Percentiles rank a stretch among this genome's conserved stretches.
Evolutionary conservation across 108 stramenopile species (phyloP).

Genomic region (Asterionellopsis glacialis): DNA sequence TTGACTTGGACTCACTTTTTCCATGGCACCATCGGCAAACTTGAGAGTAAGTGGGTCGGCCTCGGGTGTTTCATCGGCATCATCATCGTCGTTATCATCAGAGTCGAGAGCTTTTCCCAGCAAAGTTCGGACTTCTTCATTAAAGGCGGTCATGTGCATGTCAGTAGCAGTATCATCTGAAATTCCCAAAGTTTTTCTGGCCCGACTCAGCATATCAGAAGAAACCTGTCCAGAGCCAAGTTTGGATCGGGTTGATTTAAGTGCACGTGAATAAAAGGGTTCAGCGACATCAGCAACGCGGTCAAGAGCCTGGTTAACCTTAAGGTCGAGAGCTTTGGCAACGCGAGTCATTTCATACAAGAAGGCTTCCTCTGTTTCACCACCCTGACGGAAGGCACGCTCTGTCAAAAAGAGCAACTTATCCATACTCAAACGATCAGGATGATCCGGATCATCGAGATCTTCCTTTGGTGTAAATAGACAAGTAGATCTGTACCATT

Average conservation of each 20-base stretch:
- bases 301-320: constrained; percentile 32
- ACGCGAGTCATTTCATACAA: constrained; percentile 77
- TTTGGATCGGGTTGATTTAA: constrained; percentile 63
- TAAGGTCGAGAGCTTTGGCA: constrained; percentile 56
- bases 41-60: constrained; percentile 39
- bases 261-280: constrained; percentile 80
- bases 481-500: constrained; percentile 57
- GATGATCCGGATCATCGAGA: constrained; percentile 73
- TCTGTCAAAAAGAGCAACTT: constrained; percentile 81
- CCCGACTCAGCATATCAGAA: constrained; percentile 64
- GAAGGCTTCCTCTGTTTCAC: constrained; percentile 79
- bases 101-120: constrained; percentile 33
- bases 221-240: constrained; percentile 65
- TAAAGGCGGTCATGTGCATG: constrained; percentile 68
- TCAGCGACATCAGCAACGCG: constrained; percentile 57
- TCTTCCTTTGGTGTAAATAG: constrained; percentile 66
- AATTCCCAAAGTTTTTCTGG: constrained; percentile 69
- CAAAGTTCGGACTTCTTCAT: constrained; percentile 57
- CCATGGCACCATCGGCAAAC: constrained; percentile 59
- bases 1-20: constrained; percentile 43
- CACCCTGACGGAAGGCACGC: constrained; percentile 56
- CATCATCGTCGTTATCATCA: constrained; percentile 10
- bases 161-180: constrained; percentile 54
- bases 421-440: constrained; percentile 66
- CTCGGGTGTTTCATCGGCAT: constrained; percentile 32